These are phyloP conservation scores for Albizia julibrissin DNA, from an alignment of 306 rosid genomes.

Conservation along the genomic window DNA sequence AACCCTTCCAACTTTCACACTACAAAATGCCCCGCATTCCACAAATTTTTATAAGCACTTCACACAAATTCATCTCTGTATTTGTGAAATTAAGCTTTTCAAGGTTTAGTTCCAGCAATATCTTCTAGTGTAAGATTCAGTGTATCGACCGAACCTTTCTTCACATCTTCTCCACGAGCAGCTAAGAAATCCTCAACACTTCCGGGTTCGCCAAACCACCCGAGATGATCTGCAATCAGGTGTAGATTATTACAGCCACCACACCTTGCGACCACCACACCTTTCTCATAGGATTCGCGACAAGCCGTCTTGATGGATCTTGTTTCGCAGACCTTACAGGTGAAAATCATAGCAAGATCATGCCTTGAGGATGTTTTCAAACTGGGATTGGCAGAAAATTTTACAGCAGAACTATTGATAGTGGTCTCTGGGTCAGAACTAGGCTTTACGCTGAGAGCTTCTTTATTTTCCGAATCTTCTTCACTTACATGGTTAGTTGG, in stretches of 20 bases:
- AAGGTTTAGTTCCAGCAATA: conserved; percentile 60
- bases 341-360: conserved; percentile 88
- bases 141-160: conserved; percentile 65
- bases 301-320: conserved; percentile 77
- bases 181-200: conserved; percentile 79
- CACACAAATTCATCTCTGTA: neutral
- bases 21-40: neutral
- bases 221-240: conserved; percentile 83
- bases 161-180: conserved; percentile 84
- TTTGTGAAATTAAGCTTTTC: conserved; percentile 6
- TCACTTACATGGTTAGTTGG: conserved; percentile 39
- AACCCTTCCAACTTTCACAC: neutral
- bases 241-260: conserved; percentile 82
- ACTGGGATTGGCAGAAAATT: conserved; percentile 51
- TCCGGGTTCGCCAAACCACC: conserved; percentile 85
- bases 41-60: neutral
- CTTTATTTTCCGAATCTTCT: conserved; percentile 46
- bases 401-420: conserved; percentile 31
- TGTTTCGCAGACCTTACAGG: conserved; percentile 92
- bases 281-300: conserved; percentile 84
- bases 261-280: conserved; percentile 86
- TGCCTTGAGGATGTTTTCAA: conserved; percentile 82
- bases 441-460: conserved; percentile 31
- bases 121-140: conserved; percentile 77
- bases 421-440: conserved; percentile 20